Evolutionary conservation across 2,329 filamentous ascomycete species (phyloP).

Genomic region (Tolypocladium inflatum): DNA sequence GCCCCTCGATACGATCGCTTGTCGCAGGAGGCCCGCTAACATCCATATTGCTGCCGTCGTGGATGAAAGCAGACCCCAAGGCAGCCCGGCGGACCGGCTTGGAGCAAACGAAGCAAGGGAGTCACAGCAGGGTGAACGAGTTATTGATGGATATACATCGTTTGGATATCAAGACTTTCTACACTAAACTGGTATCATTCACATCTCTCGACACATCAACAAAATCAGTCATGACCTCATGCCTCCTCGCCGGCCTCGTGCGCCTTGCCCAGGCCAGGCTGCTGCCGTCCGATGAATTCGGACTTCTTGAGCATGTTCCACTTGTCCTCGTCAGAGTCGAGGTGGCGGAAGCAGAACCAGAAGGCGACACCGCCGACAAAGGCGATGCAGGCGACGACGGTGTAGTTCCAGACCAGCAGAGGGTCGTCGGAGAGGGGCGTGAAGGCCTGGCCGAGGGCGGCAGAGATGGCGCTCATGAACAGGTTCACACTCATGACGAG

Average conservation of each 20-base stretch:
- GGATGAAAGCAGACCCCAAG: not conserved
- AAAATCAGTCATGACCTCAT: not conserved
- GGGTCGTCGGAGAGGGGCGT: conserved; percentile 53
- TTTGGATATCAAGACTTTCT: not conserved
- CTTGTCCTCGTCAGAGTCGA: conserved; percentile 59
- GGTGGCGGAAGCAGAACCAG: conserved; percentile 57
- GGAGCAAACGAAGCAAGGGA: not conserved
- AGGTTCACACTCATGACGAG: conserved; percentile 63
- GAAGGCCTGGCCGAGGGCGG: conserved; percentile 62
- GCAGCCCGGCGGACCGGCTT: not conserved
- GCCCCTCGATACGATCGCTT: not conserved
- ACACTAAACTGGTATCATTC: conserved; percentile 3
- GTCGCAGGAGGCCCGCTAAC: not conserved
- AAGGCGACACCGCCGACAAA: conserved; percentile 50
- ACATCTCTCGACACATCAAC: not conserved
- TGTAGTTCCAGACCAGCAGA: conserved; percentile 64
- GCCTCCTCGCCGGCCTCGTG: conserved; percentile 4
- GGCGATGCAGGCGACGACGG: conserved; percentile 50
- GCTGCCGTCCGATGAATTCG: conserved; percentile 28
- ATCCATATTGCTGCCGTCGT: no score
- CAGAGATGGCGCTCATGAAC: conserved; percentile 60
- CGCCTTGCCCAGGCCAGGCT: conserved; percentile 21
- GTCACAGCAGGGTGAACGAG: not conserved
- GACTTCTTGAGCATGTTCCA: conserved; percentile 51
- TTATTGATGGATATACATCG: not conserved